These are phyloP conservation scores for Papilionanthe hybrid DNA, from an alignment of 116 monocot genomes.

Conservation along the genomic window DNA sequence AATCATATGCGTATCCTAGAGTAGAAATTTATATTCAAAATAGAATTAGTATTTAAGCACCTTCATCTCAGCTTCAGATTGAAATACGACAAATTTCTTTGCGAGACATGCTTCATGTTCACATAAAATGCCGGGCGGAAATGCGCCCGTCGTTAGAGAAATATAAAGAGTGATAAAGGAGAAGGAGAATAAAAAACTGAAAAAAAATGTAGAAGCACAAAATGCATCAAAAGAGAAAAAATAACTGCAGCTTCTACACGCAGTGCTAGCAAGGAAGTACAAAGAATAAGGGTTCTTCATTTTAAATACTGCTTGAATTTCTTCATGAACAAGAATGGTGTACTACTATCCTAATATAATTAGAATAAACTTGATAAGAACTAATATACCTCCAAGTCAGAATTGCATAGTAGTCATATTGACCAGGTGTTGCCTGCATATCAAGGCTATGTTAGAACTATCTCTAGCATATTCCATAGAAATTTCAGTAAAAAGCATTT, in stretches of 20 bases:
- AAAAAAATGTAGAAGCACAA: not conserved
- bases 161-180: not conserved
- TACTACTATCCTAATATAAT: not conserved
- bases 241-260: not conserved
- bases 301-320: not conserved
- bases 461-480: not conserved
- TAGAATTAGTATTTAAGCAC: slow-evolving; percentile 16
- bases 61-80: slow-evolving; percentile 86
- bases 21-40: not conserved
- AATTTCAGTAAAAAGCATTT: not conserved
- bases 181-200: not conserved
- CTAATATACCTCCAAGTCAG: slow-evolving; percentile 76
- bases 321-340: not conserved
- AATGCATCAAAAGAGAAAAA: not conserved
- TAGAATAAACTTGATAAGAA: not conserved
- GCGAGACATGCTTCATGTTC: slow-evolving; percentile 79
- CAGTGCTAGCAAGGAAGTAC: not conserved
- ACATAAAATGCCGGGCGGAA: slow-evolving; percentile 89
- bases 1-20: not conserved
- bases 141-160: slow-evolving; percentile 45
- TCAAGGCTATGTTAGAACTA: not conserved
- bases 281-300: not conserved
- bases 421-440: slow-evolving; percentile 82
- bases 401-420: slow-evolving; percentile 93
- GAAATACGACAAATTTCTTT: slow-evolving; percentile 89